Conservation (phyloP, 2,329 filamentous ascomycete species). For the Penicillium aurantiogriseum region DNA sequence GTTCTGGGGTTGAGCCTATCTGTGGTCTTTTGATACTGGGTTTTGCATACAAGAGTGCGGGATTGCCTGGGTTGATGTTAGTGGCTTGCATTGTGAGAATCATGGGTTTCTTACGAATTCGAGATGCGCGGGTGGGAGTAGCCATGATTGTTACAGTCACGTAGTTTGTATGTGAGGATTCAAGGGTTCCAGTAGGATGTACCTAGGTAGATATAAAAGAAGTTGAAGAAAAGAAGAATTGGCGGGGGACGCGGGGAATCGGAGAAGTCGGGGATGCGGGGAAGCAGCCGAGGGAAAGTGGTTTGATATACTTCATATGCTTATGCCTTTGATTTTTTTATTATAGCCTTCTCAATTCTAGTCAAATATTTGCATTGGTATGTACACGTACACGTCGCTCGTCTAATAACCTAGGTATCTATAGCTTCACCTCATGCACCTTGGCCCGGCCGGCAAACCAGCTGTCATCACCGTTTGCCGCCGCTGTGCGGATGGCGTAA, state of each 20-base stretch:
- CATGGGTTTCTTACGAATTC: constrained; percentile 28
- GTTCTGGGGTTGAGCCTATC: neutral
- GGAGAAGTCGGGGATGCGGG: constrained; percentile 19
- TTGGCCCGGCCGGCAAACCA: constrained; percentile 40
- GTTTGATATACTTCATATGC: neutral
- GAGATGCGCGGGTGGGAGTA: constrained; percentile 11
- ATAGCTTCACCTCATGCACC: constrained; percentile 34
- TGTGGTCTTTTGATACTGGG: neutral
- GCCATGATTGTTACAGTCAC: constrained; percentile 6
- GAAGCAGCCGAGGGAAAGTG: constrained; percentile 16
- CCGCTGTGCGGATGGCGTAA: constrained; percentile 43
- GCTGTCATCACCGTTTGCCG: constrained; percentile 32
- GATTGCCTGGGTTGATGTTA: constrained; percentile 38
- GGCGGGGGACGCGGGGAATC: constrained; percentile 6
- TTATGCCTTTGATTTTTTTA: neutral
- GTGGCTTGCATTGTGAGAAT: constrained; percentile 8
- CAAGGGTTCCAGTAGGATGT: neutral
- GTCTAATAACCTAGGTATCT: constrained; percentile 4
- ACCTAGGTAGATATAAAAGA: neutral
- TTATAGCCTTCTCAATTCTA: neutral
- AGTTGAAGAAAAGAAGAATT: neutral
- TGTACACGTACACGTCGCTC: constrained; percentile 6
- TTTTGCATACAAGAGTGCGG: constrained; percentile 47
- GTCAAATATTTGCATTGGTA: neutral
- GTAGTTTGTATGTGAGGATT: neutral